Evolutionary conservation across 192 early-diverging fungal species (phyloP), one percentile per base, ranked within the genome.

Genomic region (Pilaira anomala): DNA sequence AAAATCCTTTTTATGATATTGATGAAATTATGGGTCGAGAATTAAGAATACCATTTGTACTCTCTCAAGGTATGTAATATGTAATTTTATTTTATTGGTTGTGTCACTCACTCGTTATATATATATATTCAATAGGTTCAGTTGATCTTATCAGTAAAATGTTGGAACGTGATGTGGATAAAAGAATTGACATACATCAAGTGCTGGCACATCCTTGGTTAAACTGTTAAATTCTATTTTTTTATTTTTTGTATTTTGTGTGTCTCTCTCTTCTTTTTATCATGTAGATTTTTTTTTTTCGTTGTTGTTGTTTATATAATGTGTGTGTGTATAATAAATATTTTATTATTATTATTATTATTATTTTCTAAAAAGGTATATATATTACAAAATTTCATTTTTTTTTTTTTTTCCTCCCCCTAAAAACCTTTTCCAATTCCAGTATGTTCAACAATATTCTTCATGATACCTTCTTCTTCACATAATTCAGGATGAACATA

Each of bases 161-260:
- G 86, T 74, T 97, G 73, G 67, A 83, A 26, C 80, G 86, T 11
- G 87, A 93, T 71, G 76, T 85, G 28, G 73, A 76, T 18, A 79
- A 78, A 24, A 82, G 95, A 36, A 82, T 89, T 5, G 88, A 85
- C 30, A 92, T 94, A 48, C 84, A 88, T 19, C 82, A 86, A 42
- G 88, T 95, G 16, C 63, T 90, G 61, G 72, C 70, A 33, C 87
- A 93, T 69, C 77, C 82, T 55, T 96, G 94, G 94, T 60, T 95
- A 22, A 52, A 36, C 30, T 54, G 52, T 54, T 26, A 19, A 54
- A 30, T 30, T n/a, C 28, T 29, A 30, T 36, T 29, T 18, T 54
- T 54, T 26, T 53, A 29, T 53, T 28, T 33, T 25, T 16, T 16
- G 11, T 50, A 14, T 50, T 14, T 24, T 22, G 4, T 25, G 9